Evolutionary conservation across 108 stramenopile species (phyloP).

Genomic region (Nannochloropsis granulata): DNA sequence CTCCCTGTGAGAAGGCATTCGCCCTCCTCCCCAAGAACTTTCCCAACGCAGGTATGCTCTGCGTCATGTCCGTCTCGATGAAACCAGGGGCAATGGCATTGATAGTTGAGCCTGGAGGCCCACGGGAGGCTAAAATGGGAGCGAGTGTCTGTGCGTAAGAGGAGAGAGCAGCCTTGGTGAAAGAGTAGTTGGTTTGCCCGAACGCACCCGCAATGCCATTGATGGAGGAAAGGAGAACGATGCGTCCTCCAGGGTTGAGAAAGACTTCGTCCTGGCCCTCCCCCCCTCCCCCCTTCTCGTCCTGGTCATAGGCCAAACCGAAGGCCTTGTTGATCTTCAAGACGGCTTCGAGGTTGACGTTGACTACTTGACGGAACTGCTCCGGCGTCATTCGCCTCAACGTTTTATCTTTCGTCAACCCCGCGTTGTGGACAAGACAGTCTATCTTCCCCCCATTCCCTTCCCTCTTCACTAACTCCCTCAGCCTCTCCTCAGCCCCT

Average conservation of each 20-base stretch:
- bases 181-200: conserved; percentile 4
- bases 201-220: conserved; percentile 9
- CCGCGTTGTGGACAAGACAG: conserved; percentile 6
- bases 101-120: background rate
- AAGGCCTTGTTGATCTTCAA: background rate
- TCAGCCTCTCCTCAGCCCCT: background rate
- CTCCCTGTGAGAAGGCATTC: conserved; percentile 1
- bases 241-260: background rate
- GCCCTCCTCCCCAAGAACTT: background rate
- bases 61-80: conserved; percentile 16
- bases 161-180: background rate
- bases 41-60: background rate
- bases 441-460: background rate
- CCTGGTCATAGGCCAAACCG: background rate
- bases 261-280: background rate
- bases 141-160: background rate
- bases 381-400: background rate
- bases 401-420: background rate
- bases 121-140: background rate
- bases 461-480: background rate
- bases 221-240: background rate
- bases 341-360: conserved; percentile 1
- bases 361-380: background rate
- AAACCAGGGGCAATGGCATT: conserved; percentile 17
- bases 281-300: background rate